Evolutionary conservation across 1,139 yeast genomes (phyloP).

Genomic region (Arxiozyma heterogenica): DNA sequence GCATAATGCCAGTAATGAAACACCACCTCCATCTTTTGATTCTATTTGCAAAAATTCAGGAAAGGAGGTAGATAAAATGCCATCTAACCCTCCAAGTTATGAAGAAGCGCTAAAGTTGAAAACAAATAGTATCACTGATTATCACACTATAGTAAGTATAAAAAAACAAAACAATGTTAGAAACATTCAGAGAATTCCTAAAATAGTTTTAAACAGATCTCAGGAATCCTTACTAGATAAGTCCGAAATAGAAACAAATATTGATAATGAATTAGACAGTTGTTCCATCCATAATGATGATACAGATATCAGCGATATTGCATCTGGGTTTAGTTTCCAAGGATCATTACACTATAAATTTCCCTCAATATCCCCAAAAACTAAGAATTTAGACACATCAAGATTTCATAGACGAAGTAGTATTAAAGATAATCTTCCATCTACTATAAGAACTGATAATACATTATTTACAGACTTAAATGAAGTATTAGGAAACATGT

Average conservation of each 20-base stretch:
- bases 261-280: conserved; percentile 8
- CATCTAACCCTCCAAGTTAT: conserved; percentile 34
- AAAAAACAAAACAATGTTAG: neutral
- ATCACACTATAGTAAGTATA: neutral
- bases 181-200: conserved; percentile 12
- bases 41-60: conserved; percentile 15
- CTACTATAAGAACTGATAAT: conserved; percentile 31
- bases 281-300: conserved; percentile 13
- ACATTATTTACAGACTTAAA: conserved; percentile 21
- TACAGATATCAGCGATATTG: conserved; percentile 29
- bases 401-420: conserved; percentile 8
- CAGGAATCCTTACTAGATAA: conserved; percentile 15
- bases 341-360: conserved; percentile 26
- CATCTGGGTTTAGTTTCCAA: conserved; percentile 29
- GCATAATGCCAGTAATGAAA: neutral
- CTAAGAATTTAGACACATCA: conserved; percentile 1
- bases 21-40: conserved; percentile 24
- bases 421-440: conserved; percentile 29
- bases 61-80: conserved; percentile 20
- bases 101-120: conserved; percentile 23
- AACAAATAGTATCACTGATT: conserved; percentile 11
- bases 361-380: conserved; percentile 6
- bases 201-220: conserved; percentile 18
- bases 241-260: conserved; percentile 3
- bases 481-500: conserved; percentile 12